A percentile compares a stretch with the other conserved stretches of the same genome.
Evolutionary conservation across 768 basidiomycete species (phyloP).

Genomic region (Ramaria sp.): DNA sequence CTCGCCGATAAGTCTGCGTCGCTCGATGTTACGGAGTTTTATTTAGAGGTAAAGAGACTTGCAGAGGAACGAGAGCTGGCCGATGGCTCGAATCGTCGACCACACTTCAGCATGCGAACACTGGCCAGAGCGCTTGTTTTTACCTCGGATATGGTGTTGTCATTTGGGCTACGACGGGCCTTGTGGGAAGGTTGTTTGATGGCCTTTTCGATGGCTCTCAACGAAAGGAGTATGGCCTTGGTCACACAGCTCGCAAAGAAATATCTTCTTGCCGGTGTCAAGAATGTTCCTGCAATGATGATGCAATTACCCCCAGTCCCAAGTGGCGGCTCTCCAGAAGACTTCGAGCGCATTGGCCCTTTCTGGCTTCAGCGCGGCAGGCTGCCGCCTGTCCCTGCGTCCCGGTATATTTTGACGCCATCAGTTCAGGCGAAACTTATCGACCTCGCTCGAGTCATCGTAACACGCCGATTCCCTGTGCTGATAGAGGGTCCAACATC

Average conservation of each 20-base stretch:
- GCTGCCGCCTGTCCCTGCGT: conserved; percentile 45
- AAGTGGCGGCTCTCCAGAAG: conserved; percentile 31
- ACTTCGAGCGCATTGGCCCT: conserved; percentile 77
- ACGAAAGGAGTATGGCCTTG: conserved; percentile 51
- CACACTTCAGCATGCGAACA: conserved; percentile 97
- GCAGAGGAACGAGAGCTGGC: conserved; percentile 69
- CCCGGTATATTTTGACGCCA: conserved; percentile 89
- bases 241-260: conserved; percentile 64
- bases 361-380: conserved; percentile 84
- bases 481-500: conserved; percentile 98
- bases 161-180: conserved; percentile 73
- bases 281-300: conserved; percentile 69
- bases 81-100: conserved; percentile 85
- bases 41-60: conserved; percentile 66
- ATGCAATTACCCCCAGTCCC: conserved; percentile 54
- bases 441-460: conserved; percentile 84
- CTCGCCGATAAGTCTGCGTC: conserved; percentile 80
- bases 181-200: conserved; percentile 96
- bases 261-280: conserved; percentile 67
- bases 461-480: conserved; percentile 84
- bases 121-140: conserved; percentile 85
- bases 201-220: conserved; percentile 95
- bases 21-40: conserved; percentile 89
- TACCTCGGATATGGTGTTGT: conserved; percentile 66
- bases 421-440: conserved; percentile 92